Evolutionary conservation across 345 rosid species (phyloP).

Genomic region (Arabis alpina): DNA sequence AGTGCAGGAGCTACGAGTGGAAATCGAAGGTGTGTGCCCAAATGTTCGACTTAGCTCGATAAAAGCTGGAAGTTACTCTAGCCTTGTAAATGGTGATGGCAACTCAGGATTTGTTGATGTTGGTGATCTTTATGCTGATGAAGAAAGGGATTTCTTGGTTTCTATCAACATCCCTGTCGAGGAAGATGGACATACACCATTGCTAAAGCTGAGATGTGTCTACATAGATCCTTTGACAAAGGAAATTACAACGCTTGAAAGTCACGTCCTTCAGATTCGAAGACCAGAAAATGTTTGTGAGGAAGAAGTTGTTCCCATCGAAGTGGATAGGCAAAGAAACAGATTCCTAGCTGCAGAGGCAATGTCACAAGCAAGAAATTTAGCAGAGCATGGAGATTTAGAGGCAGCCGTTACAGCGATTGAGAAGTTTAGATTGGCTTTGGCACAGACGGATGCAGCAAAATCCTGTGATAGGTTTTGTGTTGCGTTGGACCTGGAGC

Average conservation of each 20-base stretch:
- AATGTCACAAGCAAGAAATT: constrained; percentile 64
- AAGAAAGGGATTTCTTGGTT: constrained; percentile 81
- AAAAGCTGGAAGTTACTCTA: constrained; percentile 75
- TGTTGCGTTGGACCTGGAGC: constrained; percentile 79
- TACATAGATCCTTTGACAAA: constrained; percentile 70
- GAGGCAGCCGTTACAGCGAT: constrained; percentile 62
- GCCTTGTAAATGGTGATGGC: constrained; percentile 51
- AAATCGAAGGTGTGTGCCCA: constrained; percentile 54
- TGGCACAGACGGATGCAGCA: constrained; percentile 59
- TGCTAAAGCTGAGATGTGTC: constrained; percentile 67
- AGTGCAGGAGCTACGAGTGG: constrained; percentile 73
- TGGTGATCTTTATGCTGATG: constrained; percentile 88
- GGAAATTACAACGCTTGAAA: constrained; percentile 53
- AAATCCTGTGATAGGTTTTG: constrained; percentile 67
- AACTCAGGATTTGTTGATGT: constrained; percentile 57
- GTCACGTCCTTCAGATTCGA: constrained; percentile 51
- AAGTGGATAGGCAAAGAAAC: constrained; percentile 84
- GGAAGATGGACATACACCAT: constrained; percentile 52
- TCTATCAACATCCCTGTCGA: constrained; percentile 65
- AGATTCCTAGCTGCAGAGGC: constrained; percentile 81
- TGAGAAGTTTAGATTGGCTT: constrained; percentile 53
- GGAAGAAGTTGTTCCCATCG: constrained; percentile 53
- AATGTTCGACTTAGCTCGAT: constrained; percentile 53
- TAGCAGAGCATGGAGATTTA: constrained; percentile 75
- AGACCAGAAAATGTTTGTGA: constrained; percentile 57